Base-by-base conservation (phyloP, 2,329 filamentous ascomycete species). In the Sclerotinia minor region DNA sequence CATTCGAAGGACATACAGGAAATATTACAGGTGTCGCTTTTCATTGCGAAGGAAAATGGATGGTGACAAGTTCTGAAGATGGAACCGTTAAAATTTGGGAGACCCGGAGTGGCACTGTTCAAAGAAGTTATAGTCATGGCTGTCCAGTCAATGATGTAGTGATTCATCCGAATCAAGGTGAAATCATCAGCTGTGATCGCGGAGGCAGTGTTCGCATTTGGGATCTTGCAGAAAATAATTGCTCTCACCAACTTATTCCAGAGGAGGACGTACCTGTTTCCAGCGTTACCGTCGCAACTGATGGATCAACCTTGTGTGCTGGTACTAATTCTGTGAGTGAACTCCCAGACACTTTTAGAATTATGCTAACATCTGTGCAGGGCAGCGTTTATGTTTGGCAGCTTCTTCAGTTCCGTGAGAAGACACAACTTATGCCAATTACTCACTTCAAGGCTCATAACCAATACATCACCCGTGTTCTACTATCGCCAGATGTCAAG, bases 31-130 rank as follows among this genome's bases (percentile, higher is more conserved):
- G 95, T 54, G 92, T 99, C 58, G 94, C 94, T 15, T 99, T 99
- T 78, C 95, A 99, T 79, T 98, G 94, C 78, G 95, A 99, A 79
- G 94, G 94, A 15, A 99, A 99, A 81, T 99, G 95, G 95, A 97
- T 99, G 92, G 95, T 98, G 24, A 99, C 95, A 13, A 96, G 91
- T 79, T 96, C 92, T 58, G 95, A 99, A 79, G 95, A 99, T 77
- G 92, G 94, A 86, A 77, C 73, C 7, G 75, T 77, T 21, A 77
- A 77, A 68, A 76, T 77, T 41, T 77, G 76, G 75, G 75, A 77
- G 68, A 77, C 76, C 24, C 70, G 75, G 32, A 77, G 75, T 41
- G 75, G 75, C 5, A 73, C 73, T 68, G 88, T 98, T 66, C 95
- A 99, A 80, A 87, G 95, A 66, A 97, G 94, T 80, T 99, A 99